Evolutionary conservation across 352 stramenopile genomes (phyloP).

Genomic region (Pythium monospermum): DNA sequence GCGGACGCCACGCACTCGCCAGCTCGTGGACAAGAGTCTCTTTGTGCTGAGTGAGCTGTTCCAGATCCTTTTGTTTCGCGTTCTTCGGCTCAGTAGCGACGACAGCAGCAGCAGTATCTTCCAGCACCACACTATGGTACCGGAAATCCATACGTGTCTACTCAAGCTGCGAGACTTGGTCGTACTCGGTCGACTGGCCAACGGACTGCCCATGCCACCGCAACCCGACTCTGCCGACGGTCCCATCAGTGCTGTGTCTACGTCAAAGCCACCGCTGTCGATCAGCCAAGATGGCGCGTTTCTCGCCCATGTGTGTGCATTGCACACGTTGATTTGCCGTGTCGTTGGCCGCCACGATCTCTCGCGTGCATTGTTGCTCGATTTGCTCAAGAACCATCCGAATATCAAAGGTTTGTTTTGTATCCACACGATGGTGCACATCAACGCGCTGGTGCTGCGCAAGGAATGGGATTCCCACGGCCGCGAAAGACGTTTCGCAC

Average conservation of each 20-base stretch:
- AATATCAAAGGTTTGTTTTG: slow-evolving; percentile 45
- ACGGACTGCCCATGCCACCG: neutral
- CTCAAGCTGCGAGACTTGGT: slow-evolving; percentile 3
- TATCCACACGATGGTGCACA: slow-evolving; percentile 29
- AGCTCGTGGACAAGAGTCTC: slow-evolving; percentile 6
- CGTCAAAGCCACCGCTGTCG: neutral
- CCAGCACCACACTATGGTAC: neutral
- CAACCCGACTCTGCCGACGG: neutral
- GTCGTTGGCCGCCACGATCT: slow-evolving; percentile 16
- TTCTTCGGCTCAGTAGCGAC: neutral
- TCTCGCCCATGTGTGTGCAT: slow-evolving; percentile 33
- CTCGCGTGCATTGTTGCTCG: slow-evolving; percentile 38
- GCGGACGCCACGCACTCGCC: slow-evolving; percentile 11
- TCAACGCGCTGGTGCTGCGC: slow-evolving; percentile 27
- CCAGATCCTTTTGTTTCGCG: slow-evolving; percentile 7
- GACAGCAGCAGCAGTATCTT: no score
- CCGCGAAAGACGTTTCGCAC: slow-evolving; percentile 11
- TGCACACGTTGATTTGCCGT: slow-evolving; percentile 34
- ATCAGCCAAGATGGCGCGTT: slow-evolving; percentile 38
- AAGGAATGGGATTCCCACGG: slow-evolving; percentile 31
- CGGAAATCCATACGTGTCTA: neutral
- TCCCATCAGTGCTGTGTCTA: neutral
- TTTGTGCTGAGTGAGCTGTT: slow-evolving; percentile 6
- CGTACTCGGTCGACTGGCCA: neutral
- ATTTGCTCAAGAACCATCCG: slow-evolving; percentile 32